A percentile compares a stretch with the other conserved stretches of the same genome.
Conservation (phyloP, 2,329 filamentous ascomycete species). For the Aspergillus bombycis region DNA sequence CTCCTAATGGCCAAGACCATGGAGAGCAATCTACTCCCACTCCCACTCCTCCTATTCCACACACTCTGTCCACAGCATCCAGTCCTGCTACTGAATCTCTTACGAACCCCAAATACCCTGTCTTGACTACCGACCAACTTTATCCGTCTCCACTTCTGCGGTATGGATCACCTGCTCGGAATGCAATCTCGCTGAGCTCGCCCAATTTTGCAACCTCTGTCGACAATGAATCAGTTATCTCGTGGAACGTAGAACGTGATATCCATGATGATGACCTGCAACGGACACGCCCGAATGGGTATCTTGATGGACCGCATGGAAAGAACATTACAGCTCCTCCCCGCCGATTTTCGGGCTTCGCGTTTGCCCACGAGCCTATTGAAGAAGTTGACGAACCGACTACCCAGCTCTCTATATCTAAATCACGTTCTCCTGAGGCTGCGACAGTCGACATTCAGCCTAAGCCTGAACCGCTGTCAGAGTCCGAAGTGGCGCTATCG, state of each 20-base stretch:
- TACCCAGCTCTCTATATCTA: constrained; percentile 14
- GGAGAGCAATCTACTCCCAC: constrained; percentile 31
- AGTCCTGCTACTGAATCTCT: constrained; percentile 32
- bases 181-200: constrained; percentile 22
- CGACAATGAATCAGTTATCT: constrained; percentile 39
- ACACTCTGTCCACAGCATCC: constrained; percentile 36
- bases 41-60: constrained; percentile 38
- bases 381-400: constrained; percentile 33
- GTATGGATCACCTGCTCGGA: constrained; percentile 15
- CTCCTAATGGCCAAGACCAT: constrained; percentile 18
- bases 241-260: constrained; percentile 40
- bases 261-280: constrained; percentile 40
- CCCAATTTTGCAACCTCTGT: constrained; percentile 27
- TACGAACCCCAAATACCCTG: constrained; percentile 20
- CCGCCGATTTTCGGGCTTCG: constrained; percentile 37
- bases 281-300: constrained; percentile 33
- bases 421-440: constrained; percentile 6
- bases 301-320: constrained; percentile 26
- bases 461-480: constrained; percentile 3
- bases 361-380: constrained; percentile 31
- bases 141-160: constrained; percentile 35
- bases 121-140: constrained; percentile 24
- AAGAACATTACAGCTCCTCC: constrained; percentile 41
- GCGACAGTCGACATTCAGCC: constrained; percentile 2
- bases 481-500: constrained; percentile 8